phyloP scores from a whole-genome alignment of 148 eudicot genomes.

The Dysphania ambrosioides region DNA sequence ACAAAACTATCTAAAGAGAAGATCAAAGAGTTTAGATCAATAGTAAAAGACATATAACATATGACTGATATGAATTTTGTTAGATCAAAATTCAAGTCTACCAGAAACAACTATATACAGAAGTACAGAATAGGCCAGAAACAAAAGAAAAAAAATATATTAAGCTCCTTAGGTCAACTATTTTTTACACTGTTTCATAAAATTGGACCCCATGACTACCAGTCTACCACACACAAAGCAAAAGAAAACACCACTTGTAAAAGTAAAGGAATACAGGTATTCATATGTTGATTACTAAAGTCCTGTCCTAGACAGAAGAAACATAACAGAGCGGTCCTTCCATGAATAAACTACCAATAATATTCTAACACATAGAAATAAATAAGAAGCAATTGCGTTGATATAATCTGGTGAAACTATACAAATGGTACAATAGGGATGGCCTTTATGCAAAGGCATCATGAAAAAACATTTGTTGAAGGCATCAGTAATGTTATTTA shows the following conservation, averaged over 20 bases:
- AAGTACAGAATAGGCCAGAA: neutral
- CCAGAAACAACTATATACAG: neutral
- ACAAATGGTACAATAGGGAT: slow-evolving; percentile 20
- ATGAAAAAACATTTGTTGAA: slow-evolving; percentile 1
- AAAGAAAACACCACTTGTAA: neutral
- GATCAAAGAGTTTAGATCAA: neutral
- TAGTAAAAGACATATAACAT: neutral
- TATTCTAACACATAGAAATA: neutral
- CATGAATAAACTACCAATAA: neutral
- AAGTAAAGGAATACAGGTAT: neutral
- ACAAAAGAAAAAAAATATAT: neutral
- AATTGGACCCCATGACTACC: neutral
- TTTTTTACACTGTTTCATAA: neutral
- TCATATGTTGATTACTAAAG: neutral
- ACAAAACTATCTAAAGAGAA: neutral
- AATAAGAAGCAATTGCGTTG: slow-evolving; percentile 4
- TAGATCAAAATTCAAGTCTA: neutral
- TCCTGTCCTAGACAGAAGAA: neutral
- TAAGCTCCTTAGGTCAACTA: no score
- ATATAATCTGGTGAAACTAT: slow-evolving; percentile 7
- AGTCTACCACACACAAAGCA: neutral
- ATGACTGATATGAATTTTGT: neutral
- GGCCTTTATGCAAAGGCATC: neutral
- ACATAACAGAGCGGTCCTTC: neutral
- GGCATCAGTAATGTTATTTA: no score